Percentiles rank a stretch among this genome's conserved stretches.
These are phyloP conservation scores for Diutina neorugosa DNA, from an alignment of 1,139 yeast genomes.

Conservation along the genomic window DNA sequence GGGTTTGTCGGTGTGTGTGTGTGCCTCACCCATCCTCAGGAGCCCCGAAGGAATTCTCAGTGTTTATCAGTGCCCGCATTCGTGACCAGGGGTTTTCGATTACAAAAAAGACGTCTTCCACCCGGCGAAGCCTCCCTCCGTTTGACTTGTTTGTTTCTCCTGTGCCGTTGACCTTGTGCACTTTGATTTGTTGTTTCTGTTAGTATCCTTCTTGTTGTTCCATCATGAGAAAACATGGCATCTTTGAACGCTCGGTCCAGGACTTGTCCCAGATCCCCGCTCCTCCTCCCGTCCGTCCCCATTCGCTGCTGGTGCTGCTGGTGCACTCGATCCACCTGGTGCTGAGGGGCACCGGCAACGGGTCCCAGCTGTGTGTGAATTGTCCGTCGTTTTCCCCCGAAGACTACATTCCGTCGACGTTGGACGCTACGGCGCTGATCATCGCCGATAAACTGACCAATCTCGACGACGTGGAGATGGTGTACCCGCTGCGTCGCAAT, in stretches of 20 bases:
- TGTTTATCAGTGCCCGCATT: background rate
- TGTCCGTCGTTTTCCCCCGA: constrained; percentile 17
- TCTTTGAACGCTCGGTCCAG: constrained; percentile 56
- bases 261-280: constrained; percentile 15
- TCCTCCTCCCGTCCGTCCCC: constrained; percentile 5
- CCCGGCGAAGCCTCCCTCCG: no score
- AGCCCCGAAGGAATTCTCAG: background rate
- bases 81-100: background rate
- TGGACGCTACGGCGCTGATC: constrained; percentile 65
- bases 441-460: constrained; percentile 45
- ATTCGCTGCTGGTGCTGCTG: constrained; percentile 6
- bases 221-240: constrained; percentile 10
- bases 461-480: constrained; percentile 58
- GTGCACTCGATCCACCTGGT: constrained; percentile 9
- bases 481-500: constrained; percentile 49
- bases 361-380: constrained; percentile 8
- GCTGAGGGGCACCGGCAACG: constrained; percentile 6
- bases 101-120: no score
- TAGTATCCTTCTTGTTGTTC: background rate
- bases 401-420: constrained; percentile 71
- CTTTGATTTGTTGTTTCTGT: no score
- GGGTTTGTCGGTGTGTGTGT: background rate
- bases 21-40: background rate
- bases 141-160: background rate
- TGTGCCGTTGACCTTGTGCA: no score